Base-by-base conservation (phyloP, 768 basidiomycete genomes). In the Tylopilus intermedius region DNA sequence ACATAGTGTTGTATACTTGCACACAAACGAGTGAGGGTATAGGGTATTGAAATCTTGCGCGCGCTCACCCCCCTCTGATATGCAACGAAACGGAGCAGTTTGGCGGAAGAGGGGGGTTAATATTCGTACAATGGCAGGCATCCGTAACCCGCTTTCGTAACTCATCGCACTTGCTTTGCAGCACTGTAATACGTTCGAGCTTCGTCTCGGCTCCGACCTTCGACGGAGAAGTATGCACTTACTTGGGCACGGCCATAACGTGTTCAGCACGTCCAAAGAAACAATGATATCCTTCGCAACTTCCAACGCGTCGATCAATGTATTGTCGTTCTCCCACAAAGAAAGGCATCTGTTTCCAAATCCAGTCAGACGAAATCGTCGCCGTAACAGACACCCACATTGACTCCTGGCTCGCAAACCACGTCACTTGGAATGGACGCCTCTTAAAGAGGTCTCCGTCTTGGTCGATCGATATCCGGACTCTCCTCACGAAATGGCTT, bases 401-500 rank as follows among this genome's bases (percentile, higher is more conserved):
- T 0, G 79, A 75, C 6, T 86, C 72, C 58, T 86, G 86, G 54
- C 79, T 83, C 30, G 79, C 72, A 57, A 86, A 86, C 88, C 88
- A 90, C 42, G 76, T 76, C 49, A 82, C 78, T 58, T 84, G 80
- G 67, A 80, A 88, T 0, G 88, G 88, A 0, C 86, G 79, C 26
- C 86, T 75, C 18, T 82, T 79, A 29, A 90, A 71, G 59, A 81
- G 70, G 54, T 84, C 74, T 0, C 76, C 80, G 33, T 79, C 74
- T 3, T 79, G 75, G 45, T 77, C 73, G 18, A 86, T 74, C 15
- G 82, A 74, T 26, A 71, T 62, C 60, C 78, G 80, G 44, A 83
- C 80, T 35, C 80, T 78, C 56, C 78, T 74, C n/a, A 86, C 77
- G 29, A 88, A 78, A 35, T 79, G 80, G 27, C 77, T 77, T 59